Base-by-base conservation (phyloP, 2,329 filamentous ascomycete genomes). In the Plenodomus tracheiphilus region DNA sequence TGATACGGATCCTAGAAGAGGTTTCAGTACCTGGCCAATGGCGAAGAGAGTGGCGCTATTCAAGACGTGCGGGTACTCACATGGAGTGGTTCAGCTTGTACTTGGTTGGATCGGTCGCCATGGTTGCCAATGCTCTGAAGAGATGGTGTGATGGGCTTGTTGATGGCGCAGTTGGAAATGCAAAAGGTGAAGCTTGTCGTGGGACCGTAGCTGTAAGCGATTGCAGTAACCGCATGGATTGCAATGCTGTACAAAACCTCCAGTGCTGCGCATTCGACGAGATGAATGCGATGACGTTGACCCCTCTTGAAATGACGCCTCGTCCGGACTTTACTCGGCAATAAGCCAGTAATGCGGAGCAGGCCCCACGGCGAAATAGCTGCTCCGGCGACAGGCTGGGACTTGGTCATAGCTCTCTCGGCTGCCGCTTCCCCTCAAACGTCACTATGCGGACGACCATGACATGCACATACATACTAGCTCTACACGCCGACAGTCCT, bases 71-170 rank as follows among this genome's bases (percentile, higher is more conserved):
- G 28, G 54, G 49, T 66, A 56, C 69, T 53, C 53, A 73, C 73
- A 78, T 82, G 64, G 77, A 76, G 75, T 84, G 83, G 69, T 86
- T 85, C 49, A 85, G 77, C 74, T 85, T 86, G 75, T 87, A 88
- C 61, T 79, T 83, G 54, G 76, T 77, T 22, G 82, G 76, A 66
- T 86, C 80, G 44, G 84, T 84, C 41, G 75, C 59, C 74, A 80
- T 79, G 66, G 75, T 81, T 74, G 78, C 76, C 59, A 74, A 65
- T 34, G 64, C 47, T 56, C 65, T 58, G 17, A 51, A 22, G 2
- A 58, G 43, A 21, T 11, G 49, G 38, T 43, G 55, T n/a, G 56
- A 43, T 30, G 16, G 56, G 21, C 18, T 51, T 41, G 49, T 45
- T 40, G 45, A 35, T 43, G 41, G 56, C 34, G 46, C 21, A 38